Conservation (phyloP, 2,329 filamentous ascomycete species). For the Aureobasidium subglaciale region DNA sequence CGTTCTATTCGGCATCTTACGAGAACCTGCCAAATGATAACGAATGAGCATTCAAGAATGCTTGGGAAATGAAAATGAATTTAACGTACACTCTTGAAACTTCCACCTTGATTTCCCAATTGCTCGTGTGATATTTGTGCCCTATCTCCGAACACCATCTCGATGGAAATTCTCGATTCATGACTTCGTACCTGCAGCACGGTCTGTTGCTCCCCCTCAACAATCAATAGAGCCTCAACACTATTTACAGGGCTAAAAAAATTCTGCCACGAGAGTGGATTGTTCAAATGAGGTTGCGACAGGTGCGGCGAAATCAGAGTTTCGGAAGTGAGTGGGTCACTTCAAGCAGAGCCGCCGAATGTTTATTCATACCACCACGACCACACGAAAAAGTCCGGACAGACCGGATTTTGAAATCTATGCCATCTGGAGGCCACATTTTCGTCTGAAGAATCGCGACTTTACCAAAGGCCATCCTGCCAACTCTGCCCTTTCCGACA, state of each 20-base stretch:
- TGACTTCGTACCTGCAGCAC: too few relatives aligned
- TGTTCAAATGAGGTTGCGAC: not conserved
- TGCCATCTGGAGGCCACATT: not conserved
- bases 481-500: not conserved
- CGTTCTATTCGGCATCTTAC: not conserved
- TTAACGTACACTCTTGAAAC: not conserved
- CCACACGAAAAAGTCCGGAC: not conserved
- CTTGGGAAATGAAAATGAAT: slow-evolving; percentile 9
- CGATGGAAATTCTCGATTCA: not conserved
- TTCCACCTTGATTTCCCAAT: not conserved
- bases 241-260: not conserved
- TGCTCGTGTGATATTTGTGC: not conserved
- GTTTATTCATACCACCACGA: not conserved
- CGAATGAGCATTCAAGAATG: slow-evolving; percentile 7
- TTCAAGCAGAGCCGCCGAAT: not conserved
- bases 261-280: not conserved
- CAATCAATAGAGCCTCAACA: slow-evolving; percentile 2
- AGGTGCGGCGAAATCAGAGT: not conserved
- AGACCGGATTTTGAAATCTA: not conserved
- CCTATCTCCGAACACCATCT: not conserved
- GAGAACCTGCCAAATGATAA: not conserved
- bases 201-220: not conserved
- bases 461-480: not conserved
- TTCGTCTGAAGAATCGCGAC: too few relatives aligned
- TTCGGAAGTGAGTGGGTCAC: slow-evolving; percentile 1